Base-by-base conservation (phyloP, 1,284 basidiomycete species). In the Puccinia coronata region DNA sequence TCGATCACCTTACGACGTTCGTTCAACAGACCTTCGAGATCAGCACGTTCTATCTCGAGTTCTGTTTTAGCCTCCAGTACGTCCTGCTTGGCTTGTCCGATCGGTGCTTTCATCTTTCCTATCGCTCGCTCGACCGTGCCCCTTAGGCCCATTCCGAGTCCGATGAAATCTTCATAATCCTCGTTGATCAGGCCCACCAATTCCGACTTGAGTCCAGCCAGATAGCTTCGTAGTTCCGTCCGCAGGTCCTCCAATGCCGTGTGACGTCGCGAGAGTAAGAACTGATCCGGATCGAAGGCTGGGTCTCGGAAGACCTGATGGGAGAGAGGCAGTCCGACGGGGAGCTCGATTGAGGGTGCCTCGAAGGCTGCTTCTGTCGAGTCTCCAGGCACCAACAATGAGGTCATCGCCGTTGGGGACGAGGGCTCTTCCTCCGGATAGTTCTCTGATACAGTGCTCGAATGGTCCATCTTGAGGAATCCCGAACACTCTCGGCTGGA, bases 161-260 rank as follows among this genome's bases (percentile, higher is more conserved):
- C 94, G 83, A 99, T 97, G 86, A 98, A 98, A 63, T 95, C 95
- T 86, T 95, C 95, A 86, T 98, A 98, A 87, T 98, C 96, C 84
- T 95, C 92, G 86, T 99, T 98, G 86, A 99, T 98, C 85, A 98
- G 91, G 85, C 91, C 91, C 41, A 98, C 94, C 41, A 99, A 90
- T 86, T 97, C 95, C 85, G 95, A 93, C 85, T 96, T 94, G 83
- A 99, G 87, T 20, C 89, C 88, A 0, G 90, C 90, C 81, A 94
- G 89, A 86, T 98, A 98, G 81, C 92, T 91, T 41, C 94, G 90
- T 20, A 99, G 89, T 85, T 99, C 95, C 23, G 90, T 87, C 76
- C 95, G 91, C 51, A 98, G 88, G 86, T 96, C 95, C 65, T 92
- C 91, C 18, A 97, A 89, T 14, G 94, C 93, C 0, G 92, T 93